phyloP scores from a whole-genome alignment of 2,329 filamentous ascomycete species.

The Xylariaceae sp. region DNA sequence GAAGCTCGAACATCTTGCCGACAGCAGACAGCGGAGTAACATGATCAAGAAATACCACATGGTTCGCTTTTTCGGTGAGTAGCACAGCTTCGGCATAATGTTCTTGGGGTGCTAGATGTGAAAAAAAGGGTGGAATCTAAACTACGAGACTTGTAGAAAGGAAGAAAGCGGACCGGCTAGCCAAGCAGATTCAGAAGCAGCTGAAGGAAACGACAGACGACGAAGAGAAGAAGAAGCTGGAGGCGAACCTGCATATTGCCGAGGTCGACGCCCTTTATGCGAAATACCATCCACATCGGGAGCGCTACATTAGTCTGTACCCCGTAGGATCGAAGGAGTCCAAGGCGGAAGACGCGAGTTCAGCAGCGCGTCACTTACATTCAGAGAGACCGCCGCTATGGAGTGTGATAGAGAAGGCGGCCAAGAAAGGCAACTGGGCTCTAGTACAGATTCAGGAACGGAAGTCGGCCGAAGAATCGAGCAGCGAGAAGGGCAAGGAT shows the following conservation, averaged over 20 bases:
- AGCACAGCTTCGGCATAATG: too few relatives aligned
- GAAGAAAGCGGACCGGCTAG: constrained; percentile 63
- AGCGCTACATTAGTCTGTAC: constrained; percentile 64
- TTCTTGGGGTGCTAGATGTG: too few relatives aligned
- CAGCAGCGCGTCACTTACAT: constrained; percentile 39
- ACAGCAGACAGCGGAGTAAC: constrained; percentile 56
- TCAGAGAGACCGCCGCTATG: constrained; percentile 57
- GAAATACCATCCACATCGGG: constrained; percentile 63
- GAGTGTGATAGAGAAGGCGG: constrained; percentile 59
- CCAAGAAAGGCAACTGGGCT: constrained; percentile 34
- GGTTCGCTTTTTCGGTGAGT: constrained; percentile 74
- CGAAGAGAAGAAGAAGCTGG: constrained; percentile 47
- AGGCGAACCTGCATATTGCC: constrained; percentile 57
- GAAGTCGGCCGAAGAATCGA: constrained; percentile 17
- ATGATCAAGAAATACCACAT: constrained; percentile 80
- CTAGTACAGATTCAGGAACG: constrained; percentile 30
- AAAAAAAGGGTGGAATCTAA: constrained; percentile 7
- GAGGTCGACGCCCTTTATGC: constrained; percentile 74
- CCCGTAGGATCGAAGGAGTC: constrained; percentile 38
- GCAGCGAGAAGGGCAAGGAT: constrained; percentile 11
- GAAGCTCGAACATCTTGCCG: constrained; percentile 55
- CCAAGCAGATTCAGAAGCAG: constrained; percentile 59
- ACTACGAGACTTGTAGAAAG: constrained; percentile 47
- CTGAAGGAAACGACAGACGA: constrained; percentile 47
- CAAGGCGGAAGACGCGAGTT: constrained; percentile 38